Evolutionary conservation across 352 stramenopile species (phyloP), one percentile per base, ranked within the genome.

Genomic region (Globisporangium ultimum): DNA sequence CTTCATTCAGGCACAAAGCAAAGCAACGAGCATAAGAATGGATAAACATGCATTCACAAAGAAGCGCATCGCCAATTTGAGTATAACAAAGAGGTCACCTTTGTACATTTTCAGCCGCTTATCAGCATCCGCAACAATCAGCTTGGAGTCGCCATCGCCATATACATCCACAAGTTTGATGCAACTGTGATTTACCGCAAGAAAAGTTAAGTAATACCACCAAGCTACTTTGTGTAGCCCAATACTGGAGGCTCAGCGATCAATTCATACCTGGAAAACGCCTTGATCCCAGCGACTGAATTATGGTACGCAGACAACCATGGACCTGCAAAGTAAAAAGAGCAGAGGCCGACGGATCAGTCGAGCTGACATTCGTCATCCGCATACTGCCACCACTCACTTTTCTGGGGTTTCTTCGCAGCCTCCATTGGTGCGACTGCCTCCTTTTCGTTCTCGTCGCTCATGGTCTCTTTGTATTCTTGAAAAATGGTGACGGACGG

Each of bases 241-340:
- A 36, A 1, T 10, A 36, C 3, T 36, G 4, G 7, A 36, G 3
- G 28, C 48, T 48, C 17, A n/a, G 10, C 14, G 17, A 47, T 12
- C 38, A 5, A 40, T 2, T 5, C 45, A 12, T 67, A 82, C 76
- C 64, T 74, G 13, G 80, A 86, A 62, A 77, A 88, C 17, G 82
- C 80, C 58, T 93, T 86, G 60, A 97, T 92, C 1, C 84, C 84
- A 45, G 89, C 89, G n/a, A 97, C 84, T 3, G 87, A 84, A 71
- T 97, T 95, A 73, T 95, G 77, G 60, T 95, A 96, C 15, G 89
- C 89, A 50, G 84, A 86, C 21, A 97, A 74, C 88, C 89, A 96
- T 38, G 88, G 89, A 45, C 71, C 72, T 81, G 18, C 2, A 52
- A 48, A 32, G 40, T n/a, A 6, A n/a, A n/a, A n/a, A 45, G 38